Evolutionary conservation across 2,329 filamentous ascomycete species (phyloP).

Genomic region (Hysterium pulicare): DNA sequence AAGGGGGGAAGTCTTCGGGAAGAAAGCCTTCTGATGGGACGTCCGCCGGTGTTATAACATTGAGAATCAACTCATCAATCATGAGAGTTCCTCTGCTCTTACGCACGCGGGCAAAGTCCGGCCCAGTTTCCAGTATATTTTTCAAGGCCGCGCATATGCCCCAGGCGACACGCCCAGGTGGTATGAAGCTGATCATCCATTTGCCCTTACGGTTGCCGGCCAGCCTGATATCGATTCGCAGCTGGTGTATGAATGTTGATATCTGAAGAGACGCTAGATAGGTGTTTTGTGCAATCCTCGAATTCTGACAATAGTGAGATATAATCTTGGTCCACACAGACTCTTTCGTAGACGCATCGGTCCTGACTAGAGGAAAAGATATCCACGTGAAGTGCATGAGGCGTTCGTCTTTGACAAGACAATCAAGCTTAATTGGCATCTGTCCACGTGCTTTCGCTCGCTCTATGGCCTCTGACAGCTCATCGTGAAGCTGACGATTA

Average conservation of each 20-base stretch:
- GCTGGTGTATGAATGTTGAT: constrained; percentile 19
- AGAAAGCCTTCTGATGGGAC: constrained; percentile 14
- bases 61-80: constrained; percentile 31
- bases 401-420: constrained; percentile 26
- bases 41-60: constrained; percentile 22
- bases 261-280: constrained; percentile 4
- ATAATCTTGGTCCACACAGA: background rate
- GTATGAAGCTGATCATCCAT: constrained; percentile 14
- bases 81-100: constrained; percentile 10
- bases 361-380: constrained; percentile 22
- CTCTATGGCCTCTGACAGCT: constrained; percentile 23
- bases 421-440: constrained; percentile 25
- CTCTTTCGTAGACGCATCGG: background rate
- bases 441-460: constrained; percentile 15
- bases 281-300: constrained; percentile 7
- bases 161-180: constrained; percentile 28
- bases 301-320: constrained; percentile 7
- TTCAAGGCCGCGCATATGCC: constrained; percentile 33
- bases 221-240: constrained; percentile 30
- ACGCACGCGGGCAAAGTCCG: constrained; percentile 13
- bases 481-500: constrained; percentile 27
- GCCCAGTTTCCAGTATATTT: constrained; percentile 24
- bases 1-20: constrained; percentile 16
- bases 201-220: constrained; percentile 19
- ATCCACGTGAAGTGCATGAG: constrained; percentile 32